Evolutionary conservation across 352 stramenopile genomes (phyloP).

Genomic region (Globisporangium middletonii): DNA sequence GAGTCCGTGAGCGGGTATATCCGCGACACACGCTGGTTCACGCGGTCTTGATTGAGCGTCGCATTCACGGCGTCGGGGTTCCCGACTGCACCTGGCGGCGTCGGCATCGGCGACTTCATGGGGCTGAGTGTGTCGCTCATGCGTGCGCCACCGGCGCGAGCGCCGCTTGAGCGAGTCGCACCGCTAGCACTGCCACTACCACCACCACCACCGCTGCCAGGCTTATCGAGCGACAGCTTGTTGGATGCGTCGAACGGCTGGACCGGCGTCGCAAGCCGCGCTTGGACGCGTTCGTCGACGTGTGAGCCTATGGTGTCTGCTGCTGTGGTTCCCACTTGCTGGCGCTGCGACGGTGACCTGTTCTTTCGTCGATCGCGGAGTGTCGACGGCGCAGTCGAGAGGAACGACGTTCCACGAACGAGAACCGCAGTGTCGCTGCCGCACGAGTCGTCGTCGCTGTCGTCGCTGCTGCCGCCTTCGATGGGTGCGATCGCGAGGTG

Average conservation of each 20-base stretch:
- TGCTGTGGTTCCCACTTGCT: slow-evolving; percentile 9
- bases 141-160: neutral
- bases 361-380: slow-evolving; percentile 26
- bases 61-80: slow-evolving; percentile 15
- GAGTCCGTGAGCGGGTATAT: slow-evolving; percentile 75
- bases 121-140: slow-evolving; percentile 2
- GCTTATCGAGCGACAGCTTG: neutral
- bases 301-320: slow-evolving; percentile 24
- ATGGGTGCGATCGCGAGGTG: neutral
- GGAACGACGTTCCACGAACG: slow-evolving; percentile 5
- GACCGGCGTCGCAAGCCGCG: slow-evolving; percentile 10
- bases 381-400: slow-evolving; percentile 7
- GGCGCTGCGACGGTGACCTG: slow-evolving; percentile 14
- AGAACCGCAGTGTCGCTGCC: slow-evolving; percentile 16
- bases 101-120: neutral
- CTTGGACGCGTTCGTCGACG: slow-evolving; percentile 26
- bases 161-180: neutral
- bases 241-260: slow-evolving; percentile 3
- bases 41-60: slow-evolving; percentile 49
- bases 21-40: slow-evolving; percentile 60
- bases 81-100: neutral
- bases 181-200: neutral
- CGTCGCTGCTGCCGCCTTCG: slow-evolving; percentile 7
- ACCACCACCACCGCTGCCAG: neutral
- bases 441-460: slow-evolving; percentile 13